Evolutionary conservation across 495 filamentous ascomycete genomes (phyloP).

Genomic region (Penicillium parvum): DNA sequence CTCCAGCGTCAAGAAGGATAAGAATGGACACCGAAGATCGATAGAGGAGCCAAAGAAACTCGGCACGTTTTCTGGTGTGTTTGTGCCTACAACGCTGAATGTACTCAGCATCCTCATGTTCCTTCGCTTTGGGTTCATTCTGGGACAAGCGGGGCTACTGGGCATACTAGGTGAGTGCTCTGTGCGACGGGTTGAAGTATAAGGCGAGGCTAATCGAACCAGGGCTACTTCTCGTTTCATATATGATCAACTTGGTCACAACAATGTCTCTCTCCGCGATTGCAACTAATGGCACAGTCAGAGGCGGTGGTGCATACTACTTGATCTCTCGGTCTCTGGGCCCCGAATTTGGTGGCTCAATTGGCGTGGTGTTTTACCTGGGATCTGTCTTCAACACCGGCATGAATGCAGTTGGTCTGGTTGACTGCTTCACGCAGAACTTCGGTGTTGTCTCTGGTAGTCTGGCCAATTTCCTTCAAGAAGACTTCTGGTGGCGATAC

Average conservation of each 20-base stretch:
- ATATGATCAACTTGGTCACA: conserved; percentile 76
- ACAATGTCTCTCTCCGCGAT: conserved; percentile 85
- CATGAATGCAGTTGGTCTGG: conserved; percentile 82
- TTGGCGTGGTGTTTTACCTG: conserved; percentile 84
- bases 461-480: conserved; percentile 57
- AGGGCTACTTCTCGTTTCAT: conserved; percentile 66
- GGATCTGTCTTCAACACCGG: conserved; percentile 82
- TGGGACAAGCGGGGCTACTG: conserved; percentile 73
- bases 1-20: conserved; percentile 30
- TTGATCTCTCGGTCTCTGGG: conserved; percentile 82
- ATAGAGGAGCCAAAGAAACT: conserved; percentile 57
- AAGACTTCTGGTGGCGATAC: conserved; percentile 76
- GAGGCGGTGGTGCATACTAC: conserved; percentile 85
- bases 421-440: conserved; percentile 78
- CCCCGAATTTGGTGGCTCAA: conserved; percentile 88
- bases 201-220: conserved; percentile 9
- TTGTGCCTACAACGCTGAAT: conserved; percentile 81
- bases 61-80: conserved; percentile 73
- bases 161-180: conserved; percentile 66
- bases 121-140: conserved; percentile 72
- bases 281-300: conserved; percentile 84
- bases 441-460: conserved; percentile 59
- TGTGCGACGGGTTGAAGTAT: not conserved
- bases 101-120: conserved; percentile 95
- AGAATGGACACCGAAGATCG: conserved; percentile 38